Base-by-base conservation (phyloP, 2,329 filamentous ascomycete genomes). In the Arthrocladium fulminans region DNA sequence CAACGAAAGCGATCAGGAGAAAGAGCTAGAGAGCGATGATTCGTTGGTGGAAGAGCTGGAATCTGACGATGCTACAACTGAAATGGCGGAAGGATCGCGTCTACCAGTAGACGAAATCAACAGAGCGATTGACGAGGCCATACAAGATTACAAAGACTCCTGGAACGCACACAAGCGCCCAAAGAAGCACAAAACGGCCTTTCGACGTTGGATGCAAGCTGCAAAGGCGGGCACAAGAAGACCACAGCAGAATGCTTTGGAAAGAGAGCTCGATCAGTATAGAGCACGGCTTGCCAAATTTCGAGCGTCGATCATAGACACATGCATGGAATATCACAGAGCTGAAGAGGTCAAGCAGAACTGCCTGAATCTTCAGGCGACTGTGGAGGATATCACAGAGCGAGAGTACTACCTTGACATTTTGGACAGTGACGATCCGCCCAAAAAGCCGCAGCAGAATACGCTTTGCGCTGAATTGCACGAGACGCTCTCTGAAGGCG, bases 111-210 rank as follows among this genome's bases (percentile, higher is more conserved):
- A 74, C 0, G 69, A 77, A 34, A 68, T 84, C 19, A 63, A 73
- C 2, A 55, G 61, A 0, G 64, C 77, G 10, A 70, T 90, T 27
- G 67, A 80, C 23, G 63, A 75, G 15, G 73, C 69, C 22, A 73
- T 86, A 9, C 59, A 67, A 5, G 63, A 69, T 1, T 72, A 79
- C 50, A 70, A 72, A 42, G 59, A 66, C 2, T 61, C 65, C 3
- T 90, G 85, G 84, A 64, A 65, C n/a, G 61, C 69, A n/a, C 68
- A 66, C 1, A 80, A 80, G 54, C 68, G 78, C 5, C 75, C 79
- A 0, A 76, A 70, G 45, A 67, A 77, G 12, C 67, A 79, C 48
- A 62, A 61, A 3, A 80, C 73, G 49, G 84, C 83, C 0, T 74
- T 77, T 59, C 64, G 60, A 2, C 55, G 84, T 2, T 94, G 86